phyloP scores from a whole-genome alignment of 257 asterid genomes.

The Nicotiana undulata region DNA sequence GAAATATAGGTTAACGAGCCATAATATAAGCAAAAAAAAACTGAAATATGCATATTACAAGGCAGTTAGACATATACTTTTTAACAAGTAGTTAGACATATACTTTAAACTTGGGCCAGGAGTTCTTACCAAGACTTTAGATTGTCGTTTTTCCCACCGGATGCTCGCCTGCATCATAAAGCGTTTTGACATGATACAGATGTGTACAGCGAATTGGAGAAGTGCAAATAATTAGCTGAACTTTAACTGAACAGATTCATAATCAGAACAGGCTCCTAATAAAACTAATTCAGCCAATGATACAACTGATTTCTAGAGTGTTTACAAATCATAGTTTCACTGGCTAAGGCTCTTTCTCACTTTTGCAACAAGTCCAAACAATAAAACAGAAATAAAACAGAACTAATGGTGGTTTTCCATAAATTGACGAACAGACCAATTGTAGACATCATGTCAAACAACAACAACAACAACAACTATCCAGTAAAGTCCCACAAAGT shows the following conservation, averaged over 20 bases:
- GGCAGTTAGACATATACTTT: neutral
- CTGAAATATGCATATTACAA: neutral
- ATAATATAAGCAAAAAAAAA: neutral
- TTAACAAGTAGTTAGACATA: no score
- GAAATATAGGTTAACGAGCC: neutral
- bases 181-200: neutral
- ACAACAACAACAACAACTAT: no score
- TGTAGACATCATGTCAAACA: neutral
- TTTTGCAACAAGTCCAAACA: neutral
- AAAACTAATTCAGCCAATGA: neutral
- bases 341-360: neutral
- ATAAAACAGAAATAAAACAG: neutral
- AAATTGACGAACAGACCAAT: neutral
- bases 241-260: neutral
- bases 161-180: slow-evolving; percentile 56
- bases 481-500: no score
- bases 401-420: neutral
- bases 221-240: neutral
- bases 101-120: neutral
- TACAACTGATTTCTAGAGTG: neutral
- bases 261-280: neutral
- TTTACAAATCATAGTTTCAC: neutral
- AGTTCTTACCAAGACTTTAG: slow-evolving; percentile 74
- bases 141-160: slow-evolving; percentile 86
- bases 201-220: neutral